A percentile compares a stretch with the other conserved stretches of the same genome.
These are phyloP conservation scores for Whalleya microplaca DNA, from an alignment of 2,329 filamentous ascomycete genomes.

Conservation along the genomic window DNA sequence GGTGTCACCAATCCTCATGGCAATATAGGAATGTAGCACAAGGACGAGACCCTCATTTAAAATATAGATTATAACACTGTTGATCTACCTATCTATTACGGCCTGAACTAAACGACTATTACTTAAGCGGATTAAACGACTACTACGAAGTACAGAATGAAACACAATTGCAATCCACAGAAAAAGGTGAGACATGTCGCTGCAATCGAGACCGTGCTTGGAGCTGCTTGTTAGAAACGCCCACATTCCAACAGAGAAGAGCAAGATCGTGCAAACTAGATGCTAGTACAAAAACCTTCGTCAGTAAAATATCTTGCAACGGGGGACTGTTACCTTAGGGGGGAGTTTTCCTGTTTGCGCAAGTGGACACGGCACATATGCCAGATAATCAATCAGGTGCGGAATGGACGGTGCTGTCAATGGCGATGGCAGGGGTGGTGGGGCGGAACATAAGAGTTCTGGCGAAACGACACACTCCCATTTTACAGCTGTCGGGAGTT, in stretches of 20 bases:
- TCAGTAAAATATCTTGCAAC: slow-evolving; percentile 11
- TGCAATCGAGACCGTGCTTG: background rate
- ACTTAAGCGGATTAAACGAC: too few relatives aligned
- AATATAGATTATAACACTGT: background rate
- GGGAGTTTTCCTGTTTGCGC: slow-evolving; percentile 2
- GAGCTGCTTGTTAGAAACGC: background rate
- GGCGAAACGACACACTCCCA: slow-evolving; percentile 17
- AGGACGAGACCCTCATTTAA: background rate
- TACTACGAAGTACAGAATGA: background rate
- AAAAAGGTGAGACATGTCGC: background rate
- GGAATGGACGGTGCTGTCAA: slow-evolving; percentile 6
- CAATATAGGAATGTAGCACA: background rate
- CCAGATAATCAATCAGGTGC: background rate
- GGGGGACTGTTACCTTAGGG: slow-evolving; percentile 15
- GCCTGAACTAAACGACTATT: background rate
- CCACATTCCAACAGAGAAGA: slow-evolving; percentile 9
- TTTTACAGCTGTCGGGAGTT: slow-evolving; percentile 27
- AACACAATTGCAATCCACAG: background rate
- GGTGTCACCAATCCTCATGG: background rate
- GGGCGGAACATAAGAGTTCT: slow-evolving; percentile 14
- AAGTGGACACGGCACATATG: slow-evolving; percentile 3
- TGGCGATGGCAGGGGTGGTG: slow-evolving; percentile 6
- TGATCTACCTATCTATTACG: background rate
- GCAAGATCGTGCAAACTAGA: background rate
- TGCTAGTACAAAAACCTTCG: slow-evolving; percentile 12